These are phyloP conservation scores for Pleurostoma richardsiae DNA, from an alignment of 2,329 filamentous ascomycete species.

Conservation along the genomic window DNA sequence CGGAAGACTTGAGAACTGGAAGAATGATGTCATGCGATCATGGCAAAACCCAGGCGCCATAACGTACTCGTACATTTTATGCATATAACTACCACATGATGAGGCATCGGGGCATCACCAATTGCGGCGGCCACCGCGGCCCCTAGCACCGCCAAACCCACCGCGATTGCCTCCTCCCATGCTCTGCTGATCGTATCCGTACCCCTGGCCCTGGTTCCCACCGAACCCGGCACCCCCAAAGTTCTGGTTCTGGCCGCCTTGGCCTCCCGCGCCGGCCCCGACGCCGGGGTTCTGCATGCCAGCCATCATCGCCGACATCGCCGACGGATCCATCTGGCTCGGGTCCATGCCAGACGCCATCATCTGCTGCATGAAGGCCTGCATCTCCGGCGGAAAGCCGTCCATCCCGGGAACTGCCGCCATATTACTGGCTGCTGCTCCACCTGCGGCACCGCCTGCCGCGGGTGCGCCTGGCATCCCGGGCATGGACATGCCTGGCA, in stretches of 20 bases:
- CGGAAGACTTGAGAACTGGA: no score
- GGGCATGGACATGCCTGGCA: constrained; percentile 32
- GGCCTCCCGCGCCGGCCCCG: constrained; percentile 31
- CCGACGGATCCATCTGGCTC: constrained; percentile 58
- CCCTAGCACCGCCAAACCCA: constrained; percentile 22
- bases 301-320: constrained; percentile 56
- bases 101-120: constrained; percentile 4
- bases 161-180: constrained; percentile 32
- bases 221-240: constrained; percentile 47
- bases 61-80: no score
- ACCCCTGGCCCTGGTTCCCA: constrained; percentile 46
- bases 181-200: constrained; percentile 39
- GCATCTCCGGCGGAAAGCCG: constrained; percentile 62
- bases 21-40: no score
- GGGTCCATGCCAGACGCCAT: constrained; percentile 61
- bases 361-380: constrained; percentile 67
- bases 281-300: constrained; percentile 45
- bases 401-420: constrained; percentile 53
- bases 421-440: constrained; percentile 31
- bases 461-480: constrained; percentile 24
- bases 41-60: no score
- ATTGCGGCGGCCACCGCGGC: constrained; percentile 19
- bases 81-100: no score
- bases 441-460: constrained; percentile 17
- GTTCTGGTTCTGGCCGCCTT: constrained; percentile 45